phyloP scores from a whole-genome alignment of 75 land plant species.

The Ceratopteris richardii region DNA sequence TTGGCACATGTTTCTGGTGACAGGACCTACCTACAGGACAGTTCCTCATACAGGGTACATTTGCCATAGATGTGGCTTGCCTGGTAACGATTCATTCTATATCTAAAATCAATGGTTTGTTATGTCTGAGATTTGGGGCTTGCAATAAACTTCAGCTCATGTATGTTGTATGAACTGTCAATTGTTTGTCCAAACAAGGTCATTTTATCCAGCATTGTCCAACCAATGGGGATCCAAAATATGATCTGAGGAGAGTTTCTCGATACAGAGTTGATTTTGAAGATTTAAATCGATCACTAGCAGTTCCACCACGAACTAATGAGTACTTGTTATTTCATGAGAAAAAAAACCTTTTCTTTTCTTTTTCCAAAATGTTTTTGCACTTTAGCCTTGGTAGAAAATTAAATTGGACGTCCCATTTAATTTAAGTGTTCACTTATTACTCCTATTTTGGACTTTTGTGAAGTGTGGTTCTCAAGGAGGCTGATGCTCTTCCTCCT shows the following conservation, averaged over 20 bases:
- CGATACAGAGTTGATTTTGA: conserved; percentile 27
- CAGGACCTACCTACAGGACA: conserved; percentile 19
- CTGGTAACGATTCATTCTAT: conserved; percentile 19
- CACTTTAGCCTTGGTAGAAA: too few species aligned
- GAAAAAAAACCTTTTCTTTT: too few species aligned
- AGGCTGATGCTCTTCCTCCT: conserved; percentile 42
- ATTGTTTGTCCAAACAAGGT: conserved; percentile 36
- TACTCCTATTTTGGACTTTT: too few species aligned
- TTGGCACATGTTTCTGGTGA: background rate
- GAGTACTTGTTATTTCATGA: too few species aligned
- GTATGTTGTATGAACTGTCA: too few species aligned
- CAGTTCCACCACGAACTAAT: too few species aligned
- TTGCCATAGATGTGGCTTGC: conserved; percentile 38
- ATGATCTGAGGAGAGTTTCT: conserved; percentile 61
- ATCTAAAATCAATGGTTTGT: too few species aligned
- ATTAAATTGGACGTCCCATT: too few species aligned
- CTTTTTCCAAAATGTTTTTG: too few species aligned
- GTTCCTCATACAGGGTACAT: conserved; percentile 34
- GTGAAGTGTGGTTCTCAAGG: conserved; percentile 19
- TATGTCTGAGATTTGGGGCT: too few species aligned
- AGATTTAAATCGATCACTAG: conserved; percentile 10
- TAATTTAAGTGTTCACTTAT: too few species aligned
- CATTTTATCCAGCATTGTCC: conserved; percentile 99
- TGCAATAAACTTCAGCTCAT: too few species aligned
- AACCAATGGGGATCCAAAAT: conserved; percentile 95